These are phyloP conservation scores for Magnaporthales sp. DNA, from an alignment of 2,329 filamentous ascomycete species.

Conservation along the genomic window DNA sequence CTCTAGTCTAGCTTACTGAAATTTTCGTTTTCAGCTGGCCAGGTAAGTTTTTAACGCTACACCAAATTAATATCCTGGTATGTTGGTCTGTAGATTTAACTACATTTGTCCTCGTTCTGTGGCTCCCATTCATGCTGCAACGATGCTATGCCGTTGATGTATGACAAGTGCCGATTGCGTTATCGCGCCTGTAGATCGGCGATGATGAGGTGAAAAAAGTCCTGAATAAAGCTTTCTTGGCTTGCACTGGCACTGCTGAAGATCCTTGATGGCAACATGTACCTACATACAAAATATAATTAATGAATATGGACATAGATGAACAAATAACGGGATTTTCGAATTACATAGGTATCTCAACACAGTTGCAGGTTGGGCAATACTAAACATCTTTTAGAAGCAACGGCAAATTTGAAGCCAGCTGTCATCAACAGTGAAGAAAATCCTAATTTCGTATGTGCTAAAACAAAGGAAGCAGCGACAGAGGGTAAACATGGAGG, in stretches of 20 bases:
- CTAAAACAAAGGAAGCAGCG: background rate
- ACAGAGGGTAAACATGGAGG: background rate
- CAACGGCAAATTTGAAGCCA: background rate
- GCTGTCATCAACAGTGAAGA: background rate
- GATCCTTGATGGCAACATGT: background rate
- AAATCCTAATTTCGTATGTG: background rate
- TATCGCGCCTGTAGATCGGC: background rate
- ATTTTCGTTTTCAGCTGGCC: background rate
- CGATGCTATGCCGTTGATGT: background rate
- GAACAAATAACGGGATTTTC: too few relatives aligned
- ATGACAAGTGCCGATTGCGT: background rate
- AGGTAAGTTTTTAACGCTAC: background rate
- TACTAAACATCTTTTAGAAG: background rate
- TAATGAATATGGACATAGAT: too few relatives aligned
- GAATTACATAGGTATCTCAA: too few relatives aligned
- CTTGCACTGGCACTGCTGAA: background rate
- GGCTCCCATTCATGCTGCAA: background rate
- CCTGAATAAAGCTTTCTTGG: background rate
- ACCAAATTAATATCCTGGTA: background rate
- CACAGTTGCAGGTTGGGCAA: background rate
- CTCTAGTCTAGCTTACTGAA: background rate
- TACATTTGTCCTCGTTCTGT: background rate
- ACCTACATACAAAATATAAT: too few relatives aligned
- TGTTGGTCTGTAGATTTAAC: background rate
- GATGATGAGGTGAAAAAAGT: background rate